These are phyloP conservation scores for Gnomoniopsis smithogilvyi DNA, from an alignment of 2,329 filamentous ascomycete genomes.

Conservation along the genomic window DNA sequence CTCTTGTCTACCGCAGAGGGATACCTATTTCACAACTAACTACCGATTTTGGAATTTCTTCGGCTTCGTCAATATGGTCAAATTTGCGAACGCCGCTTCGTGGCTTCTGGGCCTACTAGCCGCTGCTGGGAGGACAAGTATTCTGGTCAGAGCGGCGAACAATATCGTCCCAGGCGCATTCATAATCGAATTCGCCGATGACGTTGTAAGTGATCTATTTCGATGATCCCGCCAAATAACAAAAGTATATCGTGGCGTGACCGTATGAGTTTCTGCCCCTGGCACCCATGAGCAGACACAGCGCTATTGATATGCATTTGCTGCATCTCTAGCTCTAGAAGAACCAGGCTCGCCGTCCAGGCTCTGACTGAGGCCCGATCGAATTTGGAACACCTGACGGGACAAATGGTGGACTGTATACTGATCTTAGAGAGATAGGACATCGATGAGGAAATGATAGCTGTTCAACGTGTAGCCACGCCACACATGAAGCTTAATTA, in stretches of 20 bases:
- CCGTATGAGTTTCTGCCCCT: neutral
- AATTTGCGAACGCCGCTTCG: neutral
- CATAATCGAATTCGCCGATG: conserved; percentile 52
- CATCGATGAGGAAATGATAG: conserved; percentile 35
- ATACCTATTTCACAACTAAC: too few species aligned
- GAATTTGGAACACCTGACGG: neutral
- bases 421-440: conserved; percentile 31
- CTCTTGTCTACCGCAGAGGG: too few species aligned
- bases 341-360: neutral
- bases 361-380: neutral
- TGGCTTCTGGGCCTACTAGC: conserved; percentile 2
- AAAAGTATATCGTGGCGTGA: neutral
- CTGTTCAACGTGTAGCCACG: conserved; percentile 36
- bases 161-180: conserved; percentile 43
- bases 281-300: neutral
- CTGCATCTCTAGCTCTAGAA: neutral
- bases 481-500: conserved; percentile 47
- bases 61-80: neutral
- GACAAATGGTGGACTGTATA: neutral
- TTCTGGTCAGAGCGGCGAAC: conserved; percentile 12
- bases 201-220: conserved; percentile 36
- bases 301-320: neutral
- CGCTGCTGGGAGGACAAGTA: neutral
- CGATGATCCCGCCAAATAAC: neutral
- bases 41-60: too few species aligned